phyloP scores from a whole-genome alignment of 129 eudicot genomes.

The Artemisia argyi region DNA sequence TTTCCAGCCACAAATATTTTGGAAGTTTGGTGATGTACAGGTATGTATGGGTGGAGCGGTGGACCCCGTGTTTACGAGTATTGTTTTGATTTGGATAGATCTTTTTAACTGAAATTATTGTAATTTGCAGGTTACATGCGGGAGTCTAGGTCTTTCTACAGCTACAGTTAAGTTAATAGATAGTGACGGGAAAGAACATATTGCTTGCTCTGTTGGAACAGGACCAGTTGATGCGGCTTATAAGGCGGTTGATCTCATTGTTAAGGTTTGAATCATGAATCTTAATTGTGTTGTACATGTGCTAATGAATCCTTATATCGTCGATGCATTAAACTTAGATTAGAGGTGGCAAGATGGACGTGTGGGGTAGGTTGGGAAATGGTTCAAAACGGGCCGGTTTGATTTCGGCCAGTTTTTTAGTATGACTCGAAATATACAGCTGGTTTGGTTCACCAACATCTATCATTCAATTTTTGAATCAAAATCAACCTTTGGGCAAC shows the following conservation, averaged over 20 bases:
- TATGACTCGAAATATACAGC: too few species aligned
- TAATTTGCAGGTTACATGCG: conserved; percentile 77
- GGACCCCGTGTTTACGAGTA: too few species aligned
- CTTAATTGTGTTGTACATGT: neutral
- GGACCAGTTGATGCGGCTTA: conserved; percentile 99
- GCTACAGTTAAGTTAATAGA: conserved; percentile 83
- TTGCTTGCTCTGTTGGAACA: conserved; percentile 87
- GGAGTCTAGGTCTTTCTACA: conserved; percentile 88
- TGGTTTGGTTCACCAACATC: too few species aligned
- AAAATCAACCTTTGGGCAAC: too few species aligned
- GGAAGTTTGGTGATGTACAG: conserved; percentile 91
- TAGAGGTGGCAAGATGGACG: too few species aligned
- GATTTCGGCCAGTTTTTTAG: too few species aligned
- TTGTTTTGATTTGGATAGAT: too few species aligned
- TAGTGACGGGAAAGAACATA: conserved; percentile 63
- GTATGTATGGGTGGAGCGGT: conserved; percentile 25
- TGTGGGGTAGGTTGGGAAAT: too few species aligned
- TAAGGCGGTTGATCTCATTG: conserved; percentile 85
- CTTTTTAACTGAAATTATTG: neutral
- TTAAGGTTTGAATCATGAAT: conserved; percentile 56
- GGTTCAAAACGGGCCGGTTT: too few species aligned
- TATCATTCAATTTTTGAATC: too few species aligned
- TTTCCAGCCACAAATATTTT: conserved; percentile 88
- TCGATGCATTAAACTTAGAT: too few species aligned
- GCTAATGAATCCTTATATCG: neutral